Conservation (phyloP, 2,329 filamentous ascomycete genomes). For the Fonsecaea nubica region DNA sequence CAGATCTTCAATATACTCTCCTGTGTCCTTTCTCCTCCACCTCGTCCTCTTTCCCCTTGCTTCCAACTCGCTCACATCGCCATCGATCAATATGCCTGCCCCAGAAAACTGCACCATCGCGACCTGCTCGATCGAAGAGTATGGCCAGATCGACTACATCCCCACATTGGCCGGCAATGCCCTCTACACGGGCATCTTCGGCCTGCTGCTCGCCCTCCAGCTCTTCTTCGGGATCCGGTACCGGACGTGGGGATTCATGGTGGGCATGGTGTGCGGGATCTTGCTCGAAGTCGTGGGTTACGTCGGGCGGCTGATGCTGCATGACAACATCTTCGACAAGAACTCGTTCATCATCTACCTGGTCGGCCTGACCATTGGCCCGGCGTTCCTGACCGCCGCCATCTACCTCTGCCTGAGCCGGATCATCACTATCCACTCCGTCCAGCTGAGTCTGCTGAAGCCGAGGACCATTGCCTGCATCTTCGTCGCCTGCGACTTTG, state of each 20-base stretch:
- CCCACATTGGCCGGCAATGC: slow-evolving; percentile 62
- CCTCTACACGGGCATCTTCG: slow-evolving; percentile 60
- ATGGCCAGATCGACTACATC: slow-evolving; percentile 58
- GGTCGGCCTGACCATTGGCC: slow-evolving; percentile 67
- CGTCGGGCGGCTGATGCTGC: slow-evolving; percentile 62
- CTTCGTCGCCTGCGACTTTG: slow-evolving; percentile 69
- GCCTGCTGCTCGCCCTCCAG: slow-evolving; percentile 51
- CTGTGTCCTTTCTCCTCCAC: neutral
- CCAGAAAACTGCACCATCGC: slow-evolving; percentile 22
- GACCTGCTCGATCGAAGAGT: slow-evolving; percentile 25
- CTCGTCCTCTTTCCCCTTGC: neutral
- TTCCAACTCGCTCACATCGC: neutral
- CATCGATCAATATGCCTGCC: slow-evolving; percentile 1
- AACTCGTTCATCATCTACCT: slow-evolving; percentile 63
- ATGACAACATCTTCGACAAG: slow-evolving; percentile 57
- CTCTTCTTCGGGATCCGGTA: slow-evolving; percentile 53
- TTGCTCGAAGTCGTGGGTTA: slow-evolving; percentile 67
- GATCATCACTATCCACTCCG: slow-evolving; percentile 48
- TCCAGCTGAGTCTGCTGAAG: slow-evolving; percentile 45
- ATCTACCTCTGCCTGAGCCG: slow-evolving; percentile 67
- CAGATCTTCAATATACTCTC: neutral
- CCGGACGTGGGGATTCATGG: slow-evolving; percentile 58
- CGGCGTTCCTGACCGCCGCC: slow-evolving; percentile 68
- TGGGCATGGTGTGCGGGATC: slow-evolving; percentile 62
- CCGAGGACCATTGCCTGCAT: slow-evolving; percentile 46